Evolutionary conservation across 192 early-diverging fungal genomes (phyloP).

Genomic region (Lobosporangium transversale): DNA sequence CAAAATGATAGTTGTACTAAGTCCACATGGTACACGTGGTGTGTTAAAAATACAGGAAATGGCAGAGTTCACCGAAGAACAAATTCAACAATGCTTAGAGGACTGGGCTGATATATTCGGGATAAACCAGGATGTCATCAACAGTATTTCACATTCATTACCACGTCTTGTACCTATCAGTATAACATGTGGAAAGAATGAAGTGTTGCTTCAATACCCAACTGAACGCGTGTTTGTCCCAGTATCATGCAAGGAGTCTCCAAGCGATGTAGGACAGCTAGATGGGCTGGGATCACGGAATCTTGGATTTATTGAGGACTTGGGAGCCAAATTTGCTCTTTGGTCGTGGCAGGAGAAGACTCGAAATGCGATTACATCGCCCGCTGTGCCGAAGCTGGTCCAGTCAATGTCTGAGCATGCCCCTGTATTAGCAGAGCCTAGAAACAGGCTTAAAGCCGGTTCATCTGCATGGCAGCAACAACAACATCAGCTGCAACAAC

Average conservation of each 20-base stretch:
- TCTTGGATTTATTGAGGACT: slow-evolving; percentile 44
- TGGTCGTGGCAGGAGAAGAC: slow-evolving; percentile 52
- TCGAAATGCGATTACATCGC: slow-evolving; percentile 43
- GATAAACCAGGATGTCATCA: slow-evolving; percentile 6
- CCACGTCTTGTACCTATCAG: slow-evolving; percentile 38
- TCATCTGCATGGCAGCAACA: slow-evolving; percentile 50
- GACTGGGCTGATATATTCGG: slow-evolving; percentile 36
- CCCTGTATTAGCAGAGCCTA: slow-evolving; percentile 34
- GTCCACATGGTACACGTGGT: slow-evolving; percentile 44
- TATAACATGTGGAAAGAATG: slow-evolving; percentile 23
- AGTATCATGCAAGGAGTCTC: slow-evolving; percentile 40
- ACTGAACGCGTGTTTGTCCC: slow-evolving; percentile 42
- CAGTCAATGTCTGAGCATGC: slow-evolving; percentile 37
- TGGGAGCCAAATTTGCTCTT: slow-evolving; percentile 41
- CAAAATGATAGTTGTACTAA: slow-evolving; percentile 26
- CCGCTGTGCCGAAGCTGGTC: slow-evolving; percentile 41
- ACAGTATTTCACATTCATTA: slow-evolving; percentile 1
- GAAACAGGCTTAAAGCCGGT: slow-evolving; percentile 39
- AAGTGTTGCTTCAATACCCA: slow-evolving; percentile 37
- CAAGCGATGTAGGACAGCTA: slow-evolving; percentile 42
- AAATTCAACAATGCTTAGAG: slow-evolving; percentile 27
- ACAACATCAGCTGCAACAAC: slow-evolving; percentile 27
- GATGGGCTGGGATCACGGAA: slow-evolving; percentile 47
- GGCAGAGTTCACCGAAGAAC: slow-evolving; percentile 35
- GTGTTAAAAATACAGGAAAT: slow-evolving; percentile 13